Evolutionary conservation across 345 rosid species (phyloP), one percentile per base, ranked within the genome.

Genomic region (Nephelium lappaceum): DNA sequence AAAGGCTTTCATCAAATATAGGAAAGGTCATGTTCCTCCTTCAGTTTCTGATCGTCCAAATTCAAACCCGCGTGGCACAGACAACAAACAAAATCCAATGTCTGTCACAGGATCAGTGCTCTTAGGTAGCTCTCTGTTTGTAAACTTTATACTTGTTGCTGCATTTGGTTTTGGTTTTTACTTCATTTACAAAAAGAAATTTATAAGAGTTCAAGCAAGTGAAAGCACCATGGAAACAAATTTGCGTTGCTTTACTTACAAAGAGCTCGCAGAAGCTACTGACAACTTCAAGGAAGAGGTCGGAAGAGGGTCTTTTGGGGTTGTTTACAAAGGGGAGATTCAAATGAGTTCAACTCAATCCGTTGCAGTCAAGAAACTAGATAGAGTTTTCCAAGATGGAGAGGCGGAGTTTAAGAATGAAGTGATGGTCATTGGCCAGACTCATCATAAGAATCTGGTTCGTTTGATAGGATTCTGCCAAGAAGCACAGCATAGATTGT

Each of bases 371-470:
- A 87, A 89, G 77, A 86, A 84, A 63, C 69, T 87, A 64, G 87
- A 85, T 60, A 84, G 38, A 78, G 79, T 66, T 80, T 81, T 39
- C 3, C 82, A 81, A 3, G 88, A 87, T 41, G 81, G 83, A 18
- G 86, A 84, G 67, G 84, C 81, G 74, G 91, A 89, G 76, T 89
- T 89, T 68, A 86, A 87, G 75, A 80, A 88, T 8, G 92, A 89
- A 81, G 88, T 87, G 51, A 72, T 74, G 8, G 81, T 77, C 14
- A 87, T 89, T 12, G 88, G 89, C 8, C 84, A 84, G 24, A 87
- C 85, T 27, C 88, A 89, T 76, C 92, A 87, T 79, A 86, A 84
- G 83, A 89, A 89, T 64, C 82, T 87, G 74, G 89, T 89, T 5
- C 74, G 84, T 71, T 72, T 89, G 53, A 68, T 77, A 12, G 92